Evolutionary conservation across 129 eudicot genomes (phyloP).

Genomic region (Gnaphalium uliginosum): DNA sequence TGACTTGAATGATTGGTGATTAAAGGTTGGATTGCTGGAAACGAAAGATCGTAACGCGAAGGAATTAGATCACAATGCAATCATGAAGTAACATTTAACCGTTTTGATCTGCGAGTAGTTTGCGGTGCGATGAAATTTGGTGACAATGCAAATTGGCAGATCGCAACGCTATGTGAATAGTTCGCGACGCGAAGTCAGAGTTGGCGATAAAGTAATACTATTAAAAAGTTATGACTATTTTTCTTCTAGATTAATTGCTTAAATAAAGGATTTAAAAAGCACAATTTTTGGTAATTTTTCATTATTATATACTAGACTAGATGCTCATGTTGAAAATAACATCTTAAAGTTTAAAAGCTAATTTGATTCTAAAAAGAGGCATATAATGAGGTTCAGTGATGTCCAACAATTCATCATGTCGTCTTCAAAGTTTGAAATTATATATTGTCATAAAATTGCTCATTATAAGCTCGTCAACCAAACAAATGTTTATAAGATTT

Average conservation of each 20-base stretch:
- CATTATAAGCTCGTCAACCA: neutral
- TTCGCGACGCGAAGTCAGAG: too few species aligned
- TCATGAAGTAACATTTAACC: too few species aligned
- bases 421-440: neutral
- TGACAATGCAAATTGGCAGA: too few species aligned
- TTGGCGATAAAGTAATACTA: too few species aligned
- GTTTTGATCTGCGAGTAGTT: too few species aligned
- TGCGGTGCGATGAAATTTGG: too few species aligned
- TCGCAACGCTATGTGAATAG: too few species aligned
- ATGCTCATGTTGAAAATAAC: constrained; percentile 27
- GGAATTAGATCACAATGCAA: too few species aligned
- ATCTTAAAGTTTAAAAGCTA: constrained; percentile 9
- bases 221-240: neutral
- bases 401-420: constrained; percentile 25
- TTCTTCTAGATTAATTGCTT: neutral
- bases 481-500: neutral
- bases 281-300: neutral
- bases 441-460: neutral
- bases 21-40: too few species aligned
- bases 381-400: constrained; percentile 21
- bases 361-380: constrained; percentile 32
- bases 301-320: constrained; percentile 9
- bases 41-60: too few species aligned
- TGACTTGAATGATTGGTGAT: too few species aligned
- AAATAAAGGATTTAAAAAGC: neutral